These are phyloP conservation scores for Pseudogymnoascus sp. DNA, from an alignment of 2,329 filamentous ascomycete species.

Conservation along the genomic window DNA sequence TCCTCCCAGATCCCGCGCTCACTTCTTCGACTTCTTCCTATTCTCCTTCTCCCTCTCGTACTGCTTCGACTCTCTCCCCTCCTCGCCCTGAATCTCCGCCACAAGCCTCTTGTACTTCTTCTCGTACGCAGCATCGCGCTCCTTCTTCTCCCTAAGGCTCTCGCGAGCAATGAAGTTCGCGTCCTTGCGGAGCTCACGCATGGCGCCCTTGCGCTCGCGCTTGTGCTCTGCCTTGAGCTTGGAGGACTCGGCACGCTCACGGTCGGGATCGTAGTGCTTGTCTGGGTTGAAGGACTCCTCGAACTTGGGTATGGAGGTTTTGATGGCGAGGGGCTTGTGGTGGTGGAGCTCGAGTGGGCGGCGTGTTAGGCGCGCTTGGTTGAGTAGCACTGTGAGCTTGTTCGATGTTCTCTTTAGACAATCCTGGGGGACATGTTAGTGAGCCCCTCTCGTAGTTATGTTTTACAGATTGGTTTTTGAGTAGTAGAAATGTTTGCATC, in stretches of 20 bases:
- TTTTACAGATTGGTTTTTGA: slow-evolving; percentile 32
- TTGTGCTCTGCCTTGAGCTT: slow-evolving; percentile 89
- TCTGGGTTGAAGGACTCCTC: slow-evolving; percentile 90
- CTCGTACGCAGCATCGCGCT: slow-evolving; percentile 87
- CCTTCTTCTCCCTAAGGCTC: slow-evolving; percentile 86
- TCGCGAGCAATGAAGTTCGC: slow-evolving; percentile 88
- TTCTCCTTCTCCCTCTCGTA: slow-evolving; percentile 81
- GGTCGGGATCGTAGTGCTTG: slow-evolving; percentile 95
- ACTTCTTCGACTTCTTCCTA: slow-evolving; percentile 59
- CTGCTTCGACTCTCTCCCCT: slow-evolving; percentile 75
- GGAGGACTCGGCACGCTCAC: slow-evolving; percentile 75
- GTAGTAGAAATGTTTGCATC: slow-evolving; percentile 3
- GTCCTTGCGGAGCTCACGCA: slow-evolving; percentile 92
- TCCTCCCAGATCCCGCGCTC: not conserved
- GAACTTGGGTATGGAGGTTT: slow-evolving; percentile 84
- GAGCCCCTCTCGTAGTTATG: slow-evolving; percentile 25
- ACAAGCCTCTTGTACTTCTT: slow-evolving; percentile 89
- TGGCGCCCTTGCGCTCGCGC: slow-evolving; percentile 87
- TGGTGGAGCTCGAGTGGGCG: slow-evolving; percentile 81
- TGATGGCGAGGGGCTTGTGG: slow-evolving; percentile 82
- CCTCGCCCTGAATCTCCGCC: slow-evolving; percentile 91
- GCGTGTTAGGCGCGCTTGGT: slow-evolving; percentile 57
- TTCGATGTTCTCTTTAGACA: slow-evolving; percentile 20
- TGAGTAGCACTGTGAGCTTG: slow-evolving; percentile 48
- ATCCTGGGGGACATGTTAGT: slow-evolving; percentile 23